Conservation (phyloP, 129 eudicot genomes). For the Lonicera japonica region DNA sequence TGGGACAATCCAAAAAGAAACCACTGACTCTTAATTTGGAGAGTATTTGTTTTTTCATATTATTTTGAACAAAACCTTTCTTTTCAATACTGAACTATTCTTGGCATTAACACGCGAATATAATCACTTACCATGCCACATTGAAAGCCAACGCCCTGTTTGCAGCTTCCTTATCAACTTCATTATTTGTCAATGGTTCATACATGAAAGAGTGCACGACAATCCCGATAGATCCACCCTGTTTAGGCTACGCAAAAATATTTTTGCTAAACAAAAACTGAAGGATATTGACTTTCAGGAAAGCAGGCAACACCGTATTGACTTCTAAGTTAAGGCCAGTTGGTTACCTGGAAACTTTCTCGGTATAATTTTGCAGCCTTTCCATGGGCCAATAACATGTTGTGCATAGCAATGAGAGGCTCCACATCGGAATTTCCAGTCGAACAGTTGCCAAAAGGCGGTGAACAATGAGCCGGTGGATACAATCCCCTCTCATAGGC, state of each 20-base stretch:
- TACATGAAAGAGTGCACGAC: constrained; percentile 28
- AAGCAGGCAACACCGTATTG: not conserved
- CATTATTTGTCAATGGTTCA: constrained; percentile 45
- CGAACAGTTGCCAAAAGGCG: constrained; percentile 67
- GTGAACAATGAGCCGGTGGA: constrained; percentile 80
- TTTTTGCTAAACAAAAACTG: not conserved
- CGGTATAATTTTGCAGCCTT: constrained; percentile 60
- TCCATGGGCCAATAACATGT: constrained; percentile 71
- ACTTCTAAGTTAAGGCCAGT: not conserved
- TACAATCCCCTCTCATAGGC: constrained; percentile 32
- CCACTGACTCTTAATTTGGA: no score
- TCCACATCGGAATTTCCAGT: constrained; percentile 70
- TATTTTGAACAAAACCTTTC: no score
- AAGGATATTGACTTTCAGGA: not conserved
- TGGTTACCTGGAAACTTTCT: constrained; percentile 48
- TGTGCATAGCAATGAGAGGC: constrained; percentile 64
- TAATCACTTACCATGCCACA: constrained; percentile 50
- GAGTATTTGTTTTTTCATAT: no score
- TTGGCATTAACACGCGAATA: not conserved
- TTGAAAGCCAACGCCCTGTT: constrained; percentile 58
- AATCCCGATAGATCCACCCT: constrained; percentile 62
- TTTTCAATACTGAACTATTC: no score
- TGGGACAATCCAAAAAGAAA: no score
- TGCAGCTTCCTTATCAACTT: constrained; percentile 53
- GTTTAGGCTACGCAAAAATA: constrained; percentile 39